Evolutionary conservation across 1,284 basidiomycete species (phyloP).

Genomic region (Bjerkandera adusta): DNA sequence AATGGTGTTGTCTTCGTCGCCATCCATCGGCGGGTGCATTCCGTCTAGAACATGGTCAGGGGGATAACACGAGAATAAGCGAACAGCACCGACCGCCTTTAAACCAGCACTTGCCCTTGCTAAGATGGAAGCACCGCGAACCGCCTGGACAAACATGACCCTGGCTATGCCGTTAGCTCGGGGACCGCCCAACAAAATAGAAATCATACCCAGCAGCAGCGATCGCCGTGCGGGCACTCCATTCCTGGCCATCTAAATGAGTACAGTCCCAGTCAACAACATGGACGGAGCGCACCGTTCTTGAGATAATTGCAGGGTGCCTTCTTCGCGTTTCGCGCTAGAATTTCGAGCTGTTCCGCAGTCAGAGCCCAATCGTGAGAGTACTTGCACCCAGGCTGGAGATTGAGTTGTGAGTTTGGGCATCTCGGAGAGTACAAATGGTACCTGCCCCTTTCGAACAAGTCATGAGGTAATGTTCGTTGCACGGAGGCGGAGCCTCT

Average conservation of each 20-base stretch:
- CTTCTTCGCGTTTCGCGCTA: conserved; percentile 74
- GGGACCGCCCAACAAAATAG: not conserved
- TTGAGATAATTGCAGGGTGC: conserved; percentile 80
- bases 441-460: conserved; percentile 71
- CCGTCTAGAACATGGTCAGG: conserved; percentile 5
- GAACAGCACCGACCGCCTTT: conserved; percentile 60
- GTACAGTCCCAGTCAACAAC: not conserved
- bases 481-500: conserved; percentile 78
- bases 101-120: conserved; percentile 76
- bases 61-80: not conserved
- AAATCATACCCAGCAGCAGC: conserved; percentile 56
- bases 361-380: conserved; percentile 74
- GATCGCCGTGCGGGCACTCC: conserved; percentile 65
- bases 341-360: conserved; percentile 59
- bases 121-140: conserved; percentile 43
- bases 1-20: conserved; percentile 8
- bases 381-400: conserved; percentile 70
- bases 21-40: conserved; percentile 11
- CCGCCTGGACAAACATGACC: conserved; percentile 80
- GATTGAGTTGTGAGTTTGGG: not conserved
- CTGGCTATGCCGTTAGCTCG: conserved; percentile 24
- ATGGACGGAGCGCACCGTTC: conserved; percentile 46
- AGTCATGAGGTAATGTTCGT: conserved; percentile 75
- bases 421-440: not conserved
- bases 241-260: conserved; percentile 41